These are phyloP conservation scores for Arxiozyma slooffiae DNA, from an alignment of 1,139 yeast species.

Conservation along the genomic window DNA sequence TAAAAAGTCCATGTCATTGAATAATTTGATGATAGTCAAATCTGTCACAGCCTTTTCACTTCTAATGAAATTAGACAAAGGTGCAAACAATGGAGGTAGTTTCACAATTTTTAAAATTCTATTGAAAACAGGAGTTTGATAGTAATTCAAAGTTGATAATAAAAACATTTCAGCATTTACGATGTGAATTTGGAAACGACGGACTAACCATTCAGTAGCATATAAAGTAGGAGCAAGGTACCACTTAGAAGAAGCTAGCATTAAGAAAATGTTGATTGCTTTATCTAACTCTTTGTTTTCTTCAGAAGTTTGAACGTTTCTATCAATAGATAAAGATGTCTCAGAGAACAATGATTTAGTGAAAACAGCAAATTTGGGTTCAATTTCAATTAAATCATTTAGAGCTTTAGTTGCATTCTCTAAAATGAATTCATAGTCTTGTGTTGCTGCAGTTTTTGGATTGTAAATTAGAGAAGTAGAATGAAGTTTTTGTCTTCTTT, in stretches of 20 bases:
- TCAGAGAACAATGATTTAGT: slow-evolving; percentile 68
- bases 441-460: slow-evolving; percentile 79
- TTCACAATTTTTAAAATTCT: slow-evolving; percentile 63
- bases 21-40: slow-evolving; percentile 59
- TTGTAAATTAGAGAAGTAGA: slow-evolving; percentile 82
- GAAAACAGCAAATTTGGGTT: slow-evolving; percentile 64
- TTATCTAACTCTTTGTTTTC: slow-evolving; percentile 63
- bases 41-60: slow-evolving; percentile 55
- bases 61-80: slow-evolving; percentile 62
- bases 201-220: slow-evolving; percentile 89
- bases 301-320: slow-evolving; percentile 70
- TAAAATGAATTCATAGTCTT: slow-evolving; percentile 78
- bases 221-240: slow-evolving; percentile 64
- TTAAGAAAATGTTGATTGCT: slow-evolving; percentile 65
- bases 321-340: slow-evolving; percentile 66
- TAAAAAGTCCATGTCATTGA: slow-evolving; percentile 60
- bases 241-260: slow-evolving; percentile 57
- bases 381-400: slow-evolving; percentile 59
- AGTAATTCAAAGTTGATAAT: slow-evolving; percentile 68
- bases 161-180: slow-evolving; percentile 67
- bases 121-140: slow-evolving; percentile 59
- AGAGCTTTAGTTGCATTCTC: slow-evolving; percentile 68
- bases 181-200: slow-evolving; percentile 81
- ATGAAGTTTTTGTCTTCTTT: slow-evolving; percentile 75
- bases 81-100: slow-evolving; percentile 66